These are phyloP conservation scores for Protea cynaroides DNA, from an alignment of 164 flowering plant species.

Conservation along the genomic window DNA sequence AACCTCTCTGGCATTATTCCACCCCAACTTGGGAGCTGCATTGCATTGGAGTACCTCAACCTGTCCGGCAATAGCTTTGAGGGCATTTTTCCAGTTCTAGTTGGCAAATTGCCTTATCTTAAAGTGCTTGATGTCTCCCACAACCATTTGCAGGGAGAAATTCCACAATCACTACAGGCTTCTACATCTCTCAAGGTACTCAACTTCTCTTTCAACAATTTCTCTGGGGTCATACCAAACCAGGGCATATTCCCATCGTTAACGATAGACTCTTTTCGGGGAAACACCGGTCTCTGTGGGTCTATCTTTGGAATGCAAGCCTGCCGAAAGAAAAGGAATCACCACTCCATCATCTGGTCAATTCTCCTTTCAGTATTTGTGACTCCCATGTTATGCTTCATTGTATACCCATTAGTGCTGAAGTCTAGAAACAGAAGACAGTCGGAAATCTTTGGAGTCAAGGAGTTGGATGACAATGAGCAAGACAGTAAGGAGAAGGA, in stretches of 20 bases:
- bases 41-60: conserved; percentile 78
- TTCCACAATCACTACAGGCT: conserved; percentile 50
- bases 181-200: conserved; percentile 49
- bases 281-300: conserved; percentile 66
- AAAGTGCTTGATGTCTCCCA: conserved; percentile 59
- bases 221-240: conserved; percentile 53
- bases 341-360: conserved; percentile 24
- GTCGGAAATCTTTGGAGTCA: conserved; percentile 17
- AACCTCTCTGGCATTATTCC: conserved; percentile 59
- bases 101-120: conserved; percentile 66
- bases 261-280: conserved; percentile 47
- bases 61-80: conserved; percentile 48
- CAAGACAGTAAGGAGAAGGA: conserved; percentile 24
- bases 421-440: conserved; percentile 26
- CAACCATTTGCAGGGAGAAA: conserved; percentile 49
- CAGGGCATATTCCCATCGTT: conserved; percentile 49
- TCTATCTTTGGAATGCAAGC: conserved; percentile 42
- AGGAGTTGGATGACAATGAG: conserved; percentile 29
- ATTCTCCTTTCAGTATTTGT: conserved; percentile 36
- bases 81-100: conserved; percentile 51
- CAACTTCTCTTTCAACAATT: conserved; percentile 72
- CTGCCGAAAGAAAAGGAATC: conserved; percentile 29
- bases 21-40: conserved; percentile 74
- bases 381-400: conserved; percentile 34
- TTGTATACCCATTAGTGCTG: conserved; percentile 30